A percentile compares a stretch with the other conserved stretches of the same genome.
Conservation (phyloP, 148 eudicot species). For the Vaccinium vitisidaea region DNA sequence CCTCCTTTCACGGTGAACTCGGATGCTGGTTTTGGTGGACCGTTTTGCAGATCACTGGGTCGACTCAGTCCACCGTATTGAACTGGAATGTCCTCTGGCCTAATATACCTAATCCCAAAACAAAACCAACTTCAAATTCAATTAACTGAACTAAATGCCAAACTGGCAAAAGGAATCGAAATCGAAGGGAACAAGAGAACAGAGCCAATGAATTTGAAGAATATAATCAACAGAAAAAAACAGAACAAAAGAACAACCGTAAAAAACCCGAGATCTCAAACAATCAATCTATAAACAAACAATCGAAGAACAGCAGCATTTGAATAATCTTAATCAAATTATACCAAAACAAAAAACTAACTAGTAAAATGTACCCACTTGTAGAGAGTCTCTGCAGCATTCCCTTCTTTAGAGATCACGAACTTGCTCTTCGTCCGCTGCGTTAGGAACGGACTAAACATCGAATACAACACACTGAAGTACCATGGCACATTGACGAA, state of each 20-base stretch:
- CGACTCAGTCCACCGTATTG: conserved; percentile 92
- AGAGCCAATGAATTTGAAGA: neutral
- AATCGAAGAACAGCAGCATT: no score
- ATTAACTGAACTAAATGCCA: neutral
- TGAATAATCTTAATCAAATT: neutral
- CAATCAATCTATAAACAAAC: no score
- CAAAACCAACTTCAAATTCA: neutral
- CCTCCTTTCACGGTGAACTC: conserved; percentile 92
- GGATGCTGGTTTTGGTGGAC: conserved; percentile 91
- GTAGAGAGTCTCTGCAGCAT: conserved; percentile 81
- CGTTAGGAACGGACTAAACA: conserved; percentile 90
- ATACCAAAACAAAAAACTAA: neutral
- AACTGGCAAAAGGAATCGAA: neutral
- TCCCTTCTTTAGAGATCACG: conserved; percentile 82
- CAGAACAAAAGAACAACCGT: neutral
- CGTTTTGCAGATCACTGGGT: conserved; percentile 58
- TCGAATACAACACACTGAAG: conserved; percentile 81
- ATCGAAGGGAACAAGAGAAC: neutral
- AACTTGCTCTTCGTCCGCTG: conserved; percentile 96
- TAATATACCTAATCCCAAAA: conserved; percentile 53
- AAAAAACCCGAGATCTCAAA: neutral
- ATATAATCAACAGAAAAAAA: neutral
- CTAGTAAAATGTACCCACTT: conserved; percentile 43
- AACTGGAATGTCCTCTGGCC: conserved; percentile 90
- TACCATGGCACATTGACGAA: conserved; percentile 99